A percentile compares a stretch with the other conserved stretches of the same genome.
phyloP scores from a whole-genome alignment of 805 yeast species.

The Barnettozyma populi region DNA sequence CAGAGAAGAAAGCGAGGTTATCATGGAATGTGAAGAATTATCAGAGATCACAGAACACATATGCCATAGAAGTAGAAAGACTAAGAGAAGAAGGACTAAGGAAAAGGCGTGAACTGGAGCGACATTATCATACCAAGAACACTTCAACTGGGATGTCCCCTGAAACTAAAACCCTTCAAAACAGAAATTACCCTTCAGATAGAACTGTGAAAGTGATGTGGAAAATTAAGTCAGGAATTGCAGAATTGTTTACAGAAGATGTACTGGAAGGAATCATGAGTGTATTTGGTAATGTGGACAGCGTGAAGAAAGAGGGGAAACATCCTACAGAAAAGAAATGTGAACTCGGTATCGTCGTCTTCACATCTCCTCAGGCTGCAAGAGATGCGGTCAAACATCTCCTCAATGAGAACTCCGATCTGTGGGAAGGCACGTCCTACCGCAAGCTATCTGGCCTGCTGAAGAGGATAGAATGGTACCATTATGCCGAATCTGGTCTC shows the following conservation, averaged over 20 bases:
- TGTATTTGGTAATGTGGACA: constrained; percentile 20
- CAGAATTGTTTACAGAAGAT: constrained; percentile 18
- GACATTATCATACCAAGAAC: constrained; percentile 1
- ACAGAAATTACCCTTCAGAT: background rate
- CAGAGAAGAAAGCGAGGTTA: constrained; percentile 12
- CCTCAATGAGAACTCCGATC: constrained; percentile 6
- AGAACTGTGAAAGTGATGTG: constrained; percentile 19
- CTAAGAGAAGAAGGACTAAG: constrained; percentile 22
- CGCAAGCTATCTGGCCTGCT: constrained; percentile 19
- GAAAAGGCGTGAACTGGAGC: constrained; percentile 17
- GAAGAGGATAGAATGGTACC: constrained; percentile 17
- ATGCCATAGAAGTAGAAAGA: constrained; percentile 16
- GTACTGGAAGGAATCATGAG: constrained; percentile 20
- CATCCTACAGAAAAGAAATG: constrained; percentile 10
- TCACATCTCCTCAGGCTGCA: constrained; percentile 9
- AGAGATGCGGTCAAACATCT: constrained; percentile 14
- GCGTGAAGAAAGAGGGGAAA: constrained; percentile 11
- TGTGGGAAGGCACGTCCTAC: constrained; percentile 21
- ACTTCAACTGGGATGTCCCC: background rate
- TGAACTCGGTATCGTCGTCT: constrained; percentile 16
- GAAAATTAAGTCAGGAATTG: constrained; percentile 20
- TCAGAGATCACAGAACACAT: constrained; percentile 5
- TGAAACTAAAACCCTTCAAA: background rate
- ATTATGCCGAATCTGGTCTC: constrained; percentile 7
- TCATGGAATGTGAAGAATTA: constrained; percentile 16